A percentile compares a stretch with the other conserved stretches of the same genome.
phyloP scores from a whole-genome alignment of 768 basidiomycete genomes.

The Psilocybe cubensis region DNA sequence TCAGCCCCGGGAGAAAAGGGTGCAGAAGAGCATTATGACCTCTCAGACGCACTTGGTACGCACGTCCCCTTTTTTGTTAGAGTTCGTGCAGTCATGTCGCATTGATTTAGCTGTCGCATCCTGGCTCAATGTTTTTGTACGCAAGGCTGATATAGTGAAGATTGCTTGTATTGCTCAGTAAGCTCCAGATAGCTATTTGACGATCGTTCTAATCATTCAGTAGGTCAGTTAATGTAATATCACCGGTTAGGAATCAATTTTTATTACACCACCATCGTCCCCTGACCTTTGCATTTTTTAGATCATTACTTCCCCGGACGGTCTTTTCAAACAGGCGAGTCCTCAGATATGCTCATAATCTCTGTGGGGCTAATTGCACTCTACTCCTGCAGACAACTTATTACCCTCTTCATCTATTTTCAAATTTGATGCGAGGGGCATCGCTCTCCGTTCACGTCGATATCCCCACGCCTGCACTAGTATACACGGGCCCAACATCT shows the following conservation, averaged over 20 bases:
- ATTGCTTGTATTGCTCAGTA: constrained; percentile 67
- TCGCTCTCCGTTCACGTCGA: constrained; percentile 42
- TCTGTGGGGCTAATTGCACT: neutral
- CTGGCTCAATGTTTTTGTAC: constrained; percentile 64
- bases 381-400: constrained; percentile 46
- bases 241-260: constrained; percentile 34
- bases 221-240: constrained; percentile 51
- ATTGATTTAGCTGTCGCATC: constrained; percentile 51
- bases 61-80: neutral
- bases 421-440: constrained; percentile 56
- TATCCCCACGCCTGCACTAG: constrained; percentile 24
- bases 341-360: neutral
- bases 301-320: constrained; percentile 50
- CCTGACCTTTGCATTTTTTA: constrained; percentile 7
- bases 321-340: constrained; percentile 38
- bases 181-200: constrained; percentile 21
- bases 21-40: constrained; percentile 56
- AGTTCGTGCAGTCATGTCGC: neutral
- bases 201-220: neutral
- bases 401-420: constrained; percentile 56
- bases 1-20: constrained; percentile 51
- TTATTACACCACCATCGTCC: neutral
- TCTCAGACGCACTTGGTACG: constrained; percentile 51
- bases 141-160: constrained; percentile 60
- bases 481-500: constrained; percentile 50